Evolutionary conservation across 345 rosid species (phyloP).

Genomic region (Populus davidiana): DNA sequence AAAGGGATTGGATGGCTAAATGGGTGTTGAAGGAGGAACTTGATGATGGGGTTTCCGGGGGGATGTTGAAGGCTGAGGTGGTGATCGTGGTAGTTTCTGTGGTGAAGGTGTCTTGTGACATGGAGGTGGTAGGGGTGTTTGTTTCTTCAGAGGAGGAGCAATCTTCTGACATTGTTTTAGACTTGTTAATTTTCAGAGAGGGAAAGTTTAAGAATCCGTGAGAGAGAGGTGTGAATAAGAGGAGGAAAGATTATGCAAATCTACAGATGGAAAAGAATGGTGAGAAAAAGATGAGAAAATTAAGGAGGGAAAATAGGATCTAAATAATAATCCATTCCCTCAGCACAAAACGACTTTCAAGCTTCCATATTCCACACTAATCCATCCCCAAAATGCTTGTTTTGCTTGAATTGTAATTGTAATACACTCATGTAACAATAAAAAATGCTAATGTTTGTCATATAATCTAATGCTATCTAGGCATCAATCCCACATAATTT

Average conservation of each 20-base stretch:
- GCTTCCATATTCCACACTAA: too few relatives aligned
- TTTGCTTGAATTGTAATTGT: too few relatives aligned
- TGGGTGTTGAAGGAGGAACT: slow-evolving; percentile 27
- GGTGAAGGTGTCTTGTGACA: not conserved
- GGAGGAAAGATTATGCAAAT: not conserved
- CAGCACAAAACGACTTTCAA: too few relatives aligned
- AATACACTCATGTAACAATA: too few relatives aligned
- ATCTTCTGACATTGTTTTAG: not conserved
- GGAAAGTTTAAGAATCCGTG: not conserved
- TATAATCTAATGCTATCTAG: too few relatives aligned
- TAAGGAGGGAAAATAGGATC: slow-evolving; percentile 11
- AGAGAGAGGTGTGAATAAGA: not conserved
- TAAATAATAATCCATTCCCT: not conserved
- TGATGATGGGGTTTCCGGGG: slow-evolving; percentile 10
- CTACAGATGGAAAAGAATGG: not conserved
- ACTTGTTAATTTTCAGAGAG: not conserved
- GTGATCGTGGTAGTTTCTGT: not conserved
- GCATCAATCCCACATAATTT: too few relatives aligned
- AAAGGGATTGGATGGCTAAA: slow-evolving; percentile 43
- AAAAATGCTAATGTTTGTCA: too few relatives aligned
- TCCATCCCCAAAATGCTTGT: too few relatives aligned
- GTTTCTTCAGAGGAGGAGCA: not conserved
- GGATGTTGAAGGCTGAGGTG: not conserved
- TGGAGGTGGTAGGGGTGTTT: not conserved
- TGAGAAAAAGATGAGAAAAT: not conserved